These are phyloP conservation scores for Hordeum pubiflorum DNA, from an alignment of 202 grass and related monocot species.

Conservation along the genomic window DNA sequence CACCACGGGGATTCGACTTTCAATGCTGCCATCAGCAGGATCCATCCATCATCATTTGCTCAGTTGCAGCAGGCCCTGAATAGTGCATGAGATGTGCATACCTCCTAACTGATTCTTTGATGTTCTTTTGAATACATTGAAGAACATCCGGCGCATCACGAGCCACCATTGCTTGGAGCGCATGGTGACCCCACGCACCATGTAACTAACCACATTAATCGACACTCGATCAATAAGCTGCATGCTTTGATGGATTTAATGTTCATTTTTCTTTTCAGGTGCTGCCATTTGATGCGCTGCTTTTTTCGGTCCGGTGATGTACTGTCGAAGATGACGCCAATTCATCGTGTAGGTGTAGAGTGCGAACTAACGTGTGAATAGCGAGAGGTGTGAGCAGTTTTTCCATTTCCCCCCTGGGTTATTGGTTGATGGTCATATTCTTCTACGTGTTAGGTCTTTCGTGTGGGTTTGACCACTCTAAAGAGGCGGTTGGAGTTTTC, in stretches of 20 bases:
- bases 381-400: neutral
- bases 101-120: constrained; percentile 29
- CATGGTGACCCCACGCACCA: constrained; percentile 25
- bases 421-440: neutral
- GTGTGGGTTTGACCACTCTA: neutral
- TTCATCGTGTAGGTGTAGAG: constrained; percentile 20
- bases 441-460: neutral
- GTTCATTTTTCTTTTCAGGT: constrained; percentile 36
- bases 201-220: neutral
- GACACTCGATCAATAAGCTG: neutral
- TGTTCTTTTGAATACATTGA: constrained; percentile 1
- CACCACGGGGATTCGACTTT: constrained; percentile 78
- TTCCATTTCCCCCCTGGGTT: neutral
- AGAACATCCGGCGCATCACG: neutral
- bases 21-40: constrained; percentile 79
- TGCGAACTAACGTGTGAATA: constrained; percentile 4
- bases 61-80: constrained; percentile 89
- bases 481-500: neutral
- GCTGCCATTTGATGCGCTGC: constrained; percentile 8
- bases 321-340: neutral
- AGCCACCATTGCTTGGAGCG: constrained; percentile 10
- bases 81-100: constrained; percentile 56
- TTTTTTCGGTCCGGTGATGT: neutral
- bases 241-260: neutral
- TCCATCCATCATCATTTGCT: constrained; percentile 88